Conservation (phyloP, 1,284 basidiomycete genomes). For the Ustilago vetiveriae region DNA sequence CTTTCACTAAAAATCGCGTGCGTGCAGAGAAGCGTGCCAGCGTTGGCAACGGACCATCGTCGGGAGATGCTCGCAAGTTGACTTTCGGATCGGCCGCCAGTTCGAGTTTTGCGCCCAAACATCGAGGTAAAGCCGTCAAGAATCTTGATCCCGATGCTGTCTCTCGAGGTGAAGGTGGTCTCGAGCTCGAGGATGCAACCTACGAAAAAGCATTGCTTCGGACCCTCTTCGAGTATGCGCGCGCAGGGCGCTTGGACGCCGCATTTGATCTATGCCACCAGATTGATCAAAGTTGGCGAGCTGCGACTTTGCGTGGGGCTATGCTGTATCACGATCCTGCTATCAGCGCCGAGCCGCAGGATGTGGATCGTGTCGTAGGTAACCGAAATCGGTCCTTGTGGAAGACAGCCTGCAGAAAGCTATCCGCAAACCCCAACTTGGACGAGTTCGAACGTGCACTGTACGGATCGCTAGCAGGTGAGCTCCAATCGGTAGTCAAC, state of each 20-base stretch:
- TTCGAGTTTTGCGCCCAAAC: constrained; percentile 41
- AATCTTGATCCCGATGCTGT: constrained; percentile 63
- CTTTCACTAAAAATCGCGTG: constrained; percentile 63
- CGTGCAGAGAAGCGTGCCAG: constrained; percentile 57
- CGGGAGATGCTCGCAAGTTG: constrained; percentile 23
- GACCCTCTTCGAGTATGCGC: constrained; percentile 79
- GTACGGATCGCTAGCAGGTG: constrained; percentile 88
- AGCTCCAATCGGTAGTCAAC: constrained; percentile 77
- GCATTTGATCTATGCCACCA: constrained; percentile 84
- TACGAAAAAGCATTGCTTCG: constrained; percentile 81
- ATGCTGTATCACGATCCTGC: constrained; percentile 60
- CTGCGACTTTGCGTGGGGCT: constrained; percentile 83
- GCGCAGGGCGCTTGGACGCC: constrained; percentile 82
- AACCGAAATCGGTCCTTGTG: constrained; percentile 62
- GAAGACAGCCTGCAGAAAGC: constrained; percentile 61
- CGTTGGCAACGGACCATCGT: constrained; percentile 17
- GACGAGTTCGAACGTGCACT: constrained; percentile 81
- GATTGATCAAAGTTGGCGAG: constrained; percentile 89
- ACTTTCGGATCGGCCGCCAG: constrained; percentile 41
- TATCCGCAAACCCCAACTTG: constrained; percentile 70
- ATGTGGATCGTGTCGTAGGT: constrained; percentile 53
- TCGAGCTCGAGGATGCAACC: constrained; percentile 67
- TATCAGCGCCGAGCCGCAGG: constrained; percentile 35
- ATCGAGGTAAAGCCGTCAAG: constrained; percentile 50
- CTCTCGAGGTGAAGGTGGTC: constrained; percentile 49